phyloP scores from a whole-genome alignment of 2,329 filamentous ascomycete genomes.

The Thielaviopsis ethacetica region DNA sequence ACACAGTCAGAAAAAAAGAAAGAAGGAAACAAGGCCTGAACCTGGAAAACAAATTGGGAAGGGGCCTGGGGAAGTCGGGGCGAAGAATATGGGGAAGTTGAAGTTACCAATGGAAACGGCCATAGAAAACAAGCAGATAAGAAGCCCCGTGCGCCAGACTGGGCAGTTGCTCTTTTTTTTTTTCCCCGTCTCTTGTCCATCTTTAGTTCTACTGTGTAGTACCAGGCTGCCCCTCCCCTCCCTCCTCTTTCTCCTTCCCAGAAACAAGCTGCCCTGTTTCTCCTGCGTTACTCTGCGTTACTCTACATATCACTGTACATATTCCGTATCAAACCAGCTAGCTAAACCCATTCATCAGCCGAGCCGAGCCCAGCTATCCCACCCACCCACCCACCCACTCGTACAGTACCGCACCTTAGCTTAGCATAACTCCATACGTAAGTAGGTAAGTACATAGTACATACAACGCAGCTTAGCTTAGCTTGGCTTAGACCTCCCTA shows the following conservation, averaged over 20 bases:
- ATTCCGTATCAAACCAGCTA: background rate
- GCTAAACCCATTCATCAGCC: too few species aligned
- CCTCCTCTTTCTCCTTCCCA: background rate
- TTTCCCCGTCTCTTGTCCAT: too few species aligned
- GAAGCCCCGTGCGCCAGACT: too few species aligned
- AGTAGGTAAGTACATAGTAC: too few species aligned
- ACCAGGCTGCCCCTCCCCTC: too few species aligned
- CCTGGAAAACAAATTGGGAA: background rate
- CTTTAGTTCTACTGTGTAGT: too few species aligned
- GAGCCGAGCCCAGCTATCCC: too few species aligned
- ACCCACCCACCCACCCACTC: too few species aligned
- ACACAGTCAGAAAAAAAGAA: background rate
- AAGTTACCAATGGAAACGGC: too few species aligned
- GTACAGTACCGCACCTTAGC: too few species aligned
- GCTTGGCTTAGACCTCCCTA: background rate
- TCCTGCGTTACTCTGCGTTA: background rate
- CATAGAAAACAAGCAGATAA: too few species aligned
- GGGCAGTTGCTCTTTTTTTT: too few species aligned
- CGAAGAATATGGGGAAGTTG: background rate
- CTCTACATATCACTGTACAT: background rate
- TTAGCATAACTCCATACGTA: background rate
- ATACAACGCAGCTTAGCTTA: background rate
- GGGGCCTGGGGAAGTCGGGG: background rate
- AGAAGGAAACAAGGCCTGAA: background rate
- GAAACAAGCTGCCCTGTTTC: background rate